Evolutionary conservation across 2,329 filamentous ascomycete species (phyloP).

Genomic region (Aspergillus candidus): DNA sequence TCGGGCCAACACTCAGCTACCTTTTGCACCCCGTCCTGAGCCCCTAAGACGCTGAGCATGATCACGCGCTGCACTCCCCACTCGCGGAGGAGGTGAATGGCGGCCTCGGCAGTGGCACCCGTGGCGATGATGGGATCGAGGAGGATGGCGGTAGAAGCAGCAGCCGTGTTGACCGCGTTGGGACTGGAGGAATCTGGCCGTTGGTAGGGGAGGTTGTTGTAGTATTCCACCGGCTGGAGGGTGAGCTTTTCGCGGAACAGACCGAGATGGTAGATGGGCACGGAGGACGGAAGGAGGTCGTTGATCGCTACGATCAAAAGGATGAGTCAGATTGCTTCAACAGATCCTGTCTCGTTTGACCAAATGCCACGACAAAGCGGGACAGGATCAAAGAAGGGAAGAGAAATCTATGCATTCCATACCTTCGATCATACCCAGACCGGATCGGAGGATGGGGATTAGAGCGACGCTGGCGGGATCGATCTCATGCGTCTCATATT

Average conservation of each 20-base stretch:
- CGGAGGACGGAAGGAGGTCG: slow-evolving; percentile 70
- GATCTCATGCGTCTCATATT: slow-evolving; percentile 62
- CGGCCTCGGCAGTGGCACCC: slow-evolving; percentile 80
- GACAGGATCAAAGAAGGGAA: not conserved
- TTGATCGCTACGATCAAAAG: slow-evolving; percentile 53
- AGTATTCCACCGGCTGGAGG: slow-evolving; percentile 89
- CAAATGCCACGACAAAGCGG: no score
- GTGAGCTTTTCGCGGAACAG: slow-evolving; percentile 87
- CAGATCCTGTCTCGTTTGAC: no score
- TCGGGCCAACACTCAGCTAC: slow-evolving; percentile 72
- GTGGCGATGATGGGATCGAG: slow-evolving; percentile 93
- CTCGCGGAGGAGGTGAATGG: slow-evolving; percentile 80
- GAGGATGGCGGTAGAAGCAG: slow-evolving; percentile 66
- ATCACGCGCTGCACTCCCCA: slow-evolving; percentile 85
- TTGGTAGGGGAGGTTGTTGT: slow-evolving; percentile 84
- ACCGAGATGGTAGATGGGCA: slow-evolving; percentile 86
- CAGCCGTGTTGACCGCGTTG: slow-evolving; percentile 32
- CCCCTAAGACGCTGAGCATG: slow-evolving; percentile 69
- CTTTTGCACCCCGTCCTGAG: slow-evolving; percentile 60
- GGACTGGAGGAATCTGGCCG: slow-evolving; percentile 27
- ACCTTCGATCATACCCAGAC: slow-evolving; percentile 86
- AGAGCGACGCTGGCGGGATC: slow-evolving; percentile 65
- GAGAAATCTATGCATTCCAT: slow-evolving; percentile 9
- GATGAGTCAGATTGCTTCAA: no score
- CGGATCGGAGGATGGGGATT: slow-evolving; percentile 87